Base-by-base conservation (phyloP, 2,329 filamentous ascomycete genomes). In the Aureobasidium namibiae region DNA sequence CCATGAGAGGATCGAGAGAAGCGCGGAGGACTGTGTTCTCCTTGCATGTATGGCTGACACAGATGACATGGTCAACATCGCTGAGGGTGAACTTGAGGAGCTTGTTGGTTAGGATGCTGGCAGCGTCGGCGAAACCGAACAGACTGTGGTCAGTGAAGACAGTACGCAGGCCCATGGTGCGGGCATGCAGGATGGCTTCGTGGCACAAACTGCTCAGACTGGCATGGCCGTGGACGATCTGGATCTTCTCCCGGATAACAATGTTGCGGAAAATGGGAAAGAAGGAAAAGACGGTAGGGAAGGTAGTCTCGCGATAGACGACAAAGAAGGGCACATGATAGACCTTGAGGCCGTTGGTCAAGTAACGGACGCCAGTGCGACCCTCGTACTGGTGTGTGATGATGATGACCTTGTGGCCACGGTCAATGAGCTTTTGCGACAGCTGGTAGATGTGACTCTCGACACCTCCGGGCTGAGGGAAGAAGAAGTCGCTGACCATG, bases 401-500 rank as follows among this genome's bases (percentile, higher is more conserved):
- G 69, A 99, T 88, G 64, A 99, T 90, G 67, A 99, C 92, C 76
- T 96, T 96, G 79, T 99, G 94, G 41, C 94, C 94, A 41, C 94
- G 89, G 73, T 99, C 92, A 65, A 97, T 91, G 66, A 99, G 84
- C 81, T 97, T 99, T 60, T 88, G 90, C 33, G 92, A 94, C 41
- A 99, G 80, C 74, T 99, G 94, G 77, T 99, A 99, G 67, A 99
- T 97, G 75, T 99, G 94, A 74, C 90, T 95, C 77, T 99, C 94
- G 65, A 99, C 85, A 67, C 94, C 94, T 70, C 94, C 82, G 56
- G 94, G 92, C 70, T 97, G 92, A 14, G 94, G 94, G 72, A 95
- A 99, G 85, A 99, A 99, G 82, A 95, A 96, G 80, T 99, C 94
- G 82, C 92, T 92, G 73, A 96, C 89, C 94, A 99, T 99, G 61